Evolutionary conservation across 1,284 basidiomycete genomes (phyloP).

Genomic region (Laetiporus sulphureus): DNA sequence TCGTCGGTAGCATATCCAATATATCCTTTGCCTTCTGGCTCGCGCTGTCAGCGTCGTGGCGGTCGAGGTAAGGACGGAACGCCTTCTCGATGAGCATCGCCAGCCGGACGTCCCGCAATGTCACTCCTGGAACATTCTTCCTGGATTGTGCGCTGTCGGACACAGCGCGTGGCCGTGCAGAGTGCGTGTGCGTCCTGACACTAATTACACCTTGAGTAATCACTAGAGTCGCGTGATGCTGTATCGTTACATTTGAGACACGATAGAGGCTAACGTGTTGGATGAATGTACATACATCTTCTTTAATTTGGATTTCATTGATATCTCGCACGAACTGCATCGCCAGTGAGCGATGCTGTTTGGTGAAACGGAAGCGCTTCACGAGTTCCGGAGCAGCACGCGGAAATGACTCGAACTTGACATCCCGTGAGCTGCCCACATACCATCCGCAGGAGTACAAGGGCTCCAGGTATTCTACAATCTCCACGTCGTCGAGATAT

Average conservation of each 20-base stretch:
- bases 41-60: background rate
- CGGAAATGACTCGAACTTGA: background rate
- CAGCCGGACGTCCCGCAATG: slow-evolving; percentile 46
- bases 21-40: no score
- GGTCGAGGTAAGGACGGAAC: background rate
- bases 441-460: slow-evolving; percentile 31
- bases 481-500: slow-evolving; percentile 20
- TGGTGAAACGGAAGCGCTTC: slow-evolving; percentile 24
- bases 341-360: slow-evolving; percentile 15
- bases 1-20: background rate
- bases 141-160: background rate
- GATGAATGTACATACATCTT: slow-evolving; percentile 26
- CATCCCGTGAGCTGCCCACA: slow-evolving; percentile 11
- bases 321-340: slow-evolving; percentile 26
- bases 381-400: slow-evolving; percentile 10
- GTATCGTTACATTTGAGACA: no score
- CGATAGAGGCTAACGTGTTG: no score
- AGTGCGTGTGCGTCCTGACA: slow-evolving; percentile 23
- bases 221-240: slow-evolving; percentile 7
- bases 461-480: slow-evolving; percentile 24
- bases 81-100: slow-evolving; percentile 24
- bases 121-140: slow-evolving; percentile 33
- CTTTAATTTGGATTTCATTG: slow-evolving; percentile 20
- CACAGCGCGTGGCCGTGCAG: slow-evolving; percentile 19
- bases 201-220: background rate